A percentile compares a stretch with the other conserved stretches of the same genome.
Evolutionary conservation across 2,329 filamentous ascomycete species (phyloP).

Genomic region (Botrytis medusae): DNA sequence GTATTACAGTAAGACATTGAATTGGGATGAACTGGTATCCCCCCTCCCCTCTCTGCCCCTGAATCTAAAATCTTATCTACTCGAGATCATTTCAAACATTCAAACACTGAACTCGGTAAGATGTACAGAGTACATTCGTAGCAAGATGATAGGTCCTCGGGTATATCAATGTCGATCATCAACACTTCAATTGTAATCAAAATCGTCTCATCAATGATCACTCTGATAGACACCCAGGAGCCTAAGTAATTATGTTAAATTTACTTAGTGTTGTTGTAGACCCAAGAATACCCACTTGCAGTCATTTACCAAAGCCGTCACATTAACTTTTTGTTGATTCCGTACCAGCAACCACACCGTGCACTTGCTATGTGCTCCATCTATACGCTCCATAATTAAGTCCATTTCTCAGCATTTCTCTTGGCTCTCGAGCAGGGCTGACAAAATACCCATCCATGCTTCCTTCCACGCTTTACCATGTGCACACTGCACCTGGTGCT

Average conservation of each 20-base stretch:
- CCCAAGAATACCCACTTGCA: not conserved
- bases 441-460: conserved; percentile 2
- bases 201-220: not conserved
- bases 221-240: not conserved
- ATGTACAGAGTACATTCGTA: not conserved
- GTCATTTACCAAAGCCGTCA: not conserved
- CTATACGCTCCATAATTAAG: not conserved
- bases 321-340: not conserved
- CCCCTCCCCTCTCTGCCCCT: not conserved
- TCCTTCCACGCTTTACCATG: not conserved
- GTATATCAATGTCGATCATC: not conserved
- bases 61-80: not conserved
- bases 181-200: not conserved
- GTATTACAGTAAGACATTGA: not conserved
- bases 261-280: not conserved
- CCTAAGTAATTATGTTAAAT: too few relatives aligned
- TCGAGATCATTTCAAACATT: not conserved
- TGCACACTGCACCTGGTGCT: conserved; percentile 7
- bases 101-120: not conserved
- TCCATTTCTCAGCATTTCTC: not conserved
- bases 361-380: not conserved
- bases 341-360: not conserved
- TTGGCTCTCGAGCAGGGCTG: conserved; percentile 14
- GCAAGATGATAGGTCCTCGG: not conserved
- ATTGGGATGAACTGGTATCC: not conserved